Percentiles rank a stretch among this genome's conserved stretches.
These are phyloP conservation scores for Beta vulgaris DNA, from an alignment of 148 eudicot genomes.

Conservation along the genomic window DNA sequence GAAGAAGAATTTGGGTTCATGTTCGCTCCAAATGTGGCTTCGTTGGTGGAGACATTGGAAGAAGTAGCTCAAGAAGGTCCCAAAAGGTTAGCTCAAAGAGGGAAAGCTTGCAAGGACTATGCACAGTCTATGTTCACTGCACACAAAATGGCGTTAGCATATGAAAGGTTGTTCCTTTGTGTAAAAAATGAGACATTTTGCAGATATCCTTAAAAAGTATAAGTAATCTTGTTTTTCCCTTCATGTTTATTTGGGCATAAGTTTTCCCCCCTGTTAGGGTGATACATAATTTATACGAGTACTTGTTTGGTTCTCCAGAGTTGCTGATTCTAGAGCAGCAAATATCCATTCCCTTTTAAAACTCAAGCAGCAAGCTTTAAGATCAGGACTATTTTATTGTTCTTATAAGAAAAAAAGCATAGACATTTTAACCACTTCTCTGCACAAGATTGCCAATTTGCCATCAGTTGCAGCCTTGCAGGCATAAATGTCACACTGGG, in stretches of 20 bases:
- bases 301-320: neutral
- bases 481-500: neutral
- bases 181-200: constrained; percentile 70
- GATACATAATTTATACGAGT: neutral
- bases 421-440: neutral
- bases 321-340: no score
- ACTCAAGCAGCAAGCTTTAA: constrained; percentile 8
- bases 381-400: no score
- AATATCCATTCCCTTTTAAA: no score
- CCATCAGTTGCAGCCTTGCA: neutral
- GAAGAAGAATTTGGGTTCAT: constrained; percentile 73
- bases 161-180: constrained; percentile 80
- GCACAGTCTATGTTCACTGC: constrained; percentile 74
- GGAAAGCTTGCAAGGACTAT: constrained; percentile 52
- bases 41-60: constrained; percentile 57
- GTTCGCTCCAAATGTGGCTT: constrained; percentile 78
- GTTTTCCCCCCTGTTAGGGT: neutral
- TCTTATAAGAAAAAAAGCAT: neutral
- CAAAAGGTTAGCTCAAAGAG: constrained; percentile 47
- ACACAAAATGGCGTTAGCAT: constrained; percentile 74
- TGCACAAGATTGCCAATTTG: neutral
- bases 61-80: constrained; percentile 60
- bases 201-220: constrained; percentile 36
- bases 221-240: neutral
- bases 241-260: neutral